Percentiles rank a stretch among this genome's conserved stretches.
Evolutionary conservation across 2,329 filamentous ascomycete species (phyloP).

Genomic region (Clonostachys rhizophaga): DNA sequence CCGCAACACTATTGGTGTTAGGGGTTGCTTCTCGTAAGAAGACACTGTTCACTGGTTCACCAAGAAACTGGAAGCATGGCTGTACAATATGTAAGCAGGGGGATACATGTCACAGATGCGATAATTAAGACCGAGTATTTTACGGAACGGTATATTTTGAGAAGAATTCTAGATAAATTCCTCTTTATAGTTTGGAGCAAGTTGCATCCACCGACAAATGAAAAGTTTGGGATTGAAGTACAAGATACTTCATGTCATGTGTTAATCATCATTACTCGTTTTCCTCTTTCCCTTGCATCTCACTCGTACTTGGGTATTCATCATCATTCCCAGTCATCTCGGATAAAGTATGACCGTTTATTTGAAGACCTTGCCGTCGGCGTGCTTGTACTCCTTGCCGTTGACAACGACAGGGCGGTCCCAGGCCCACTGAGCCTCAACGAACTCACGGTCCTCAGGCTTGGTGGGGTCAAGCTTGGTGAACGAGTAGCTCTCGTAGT

Average conservation of each 20-base stretch:
- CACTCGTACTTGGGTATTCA: conserved; percentile 2
- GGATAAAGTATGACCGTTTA: conserved; percentile 47
- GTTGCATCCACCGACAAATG: conserved; percentile 2
- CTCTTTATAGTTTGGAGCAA: not conserved
- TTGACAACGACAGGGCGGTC: conserved; percentile 76
- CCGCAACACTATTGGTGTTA: no score
- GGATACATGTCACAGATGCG: not conserved
- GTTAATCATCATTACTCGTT: conserved; percentile 9
- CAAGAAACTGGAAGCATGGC: no score
- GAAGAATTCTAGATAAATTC: not conserved
- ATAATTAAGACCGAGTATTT: not conserved
- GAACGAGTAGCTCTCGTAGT: conserved; percentile 96
- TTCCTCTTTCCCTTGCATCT: conserved; percentile 4
- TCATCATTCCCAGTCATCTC: conserved; percentile 16
- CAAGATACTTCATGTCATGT: conserved; percentile 5
- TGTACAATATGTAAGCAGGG: not conserved
- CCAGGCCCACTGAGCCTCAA: conserved; percentile 88
- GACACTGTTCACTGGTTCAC: no score
- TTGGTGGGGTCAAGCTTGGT: conserved; percentile 91
- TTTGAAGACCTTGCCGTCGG: conserved; percentile 98
- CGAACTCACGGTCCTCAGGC: conserved; percentile 76
- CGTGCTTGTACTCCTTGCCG: conserved; percentile 86
- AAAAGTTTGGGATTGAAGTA: conserved; percentile 3
- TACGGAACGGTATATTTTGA: not conserved
- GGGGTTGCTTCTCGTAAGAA: no score